These are phyloP conservation scores for Talinum fruticosum DNA, from an alignment of 148 eudicot species.

Conservation along the genomic window DNA sequence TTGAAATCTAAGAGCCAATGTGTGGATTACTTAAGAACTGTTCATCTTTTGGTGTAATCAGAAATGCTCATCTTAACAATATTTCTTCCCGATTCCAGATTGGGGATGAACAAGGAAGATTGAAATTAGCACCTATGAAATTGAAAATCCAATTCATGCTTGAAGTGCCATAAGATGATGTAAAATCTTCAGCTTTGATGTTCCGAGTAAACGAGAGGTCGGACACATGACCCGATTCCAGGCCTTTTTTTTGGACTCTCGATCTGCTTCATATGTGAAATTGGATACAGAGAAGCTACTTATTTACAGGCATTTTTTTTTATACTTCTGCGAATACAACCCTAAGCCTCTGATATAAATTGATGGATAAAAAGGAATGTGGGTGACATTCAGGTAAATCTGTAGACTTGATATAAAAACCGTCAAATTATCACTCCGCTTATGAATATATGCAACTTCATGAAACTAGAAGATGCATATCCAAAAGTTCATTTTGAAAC, in stretches of 20 bases:
- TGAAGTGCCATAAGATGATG: constrained; percentile 84
- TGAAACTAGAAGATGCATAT: no score
- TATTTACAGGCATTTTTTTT: no score
- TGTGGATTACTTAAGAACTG: not conserved
- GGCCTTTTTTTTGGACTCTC: no score
- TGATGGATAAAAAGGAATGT: not conserved
- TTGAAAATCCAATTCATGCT: constrained; percentile 89
- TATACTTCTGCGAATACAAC: no score
- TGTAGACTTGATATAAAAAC: no score
- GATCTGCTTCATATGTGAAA: not conserved
- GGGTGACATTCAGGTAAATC: not conserved
- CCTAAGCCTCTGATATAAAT: not conserved
- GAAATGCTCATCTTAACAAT: not conserved
- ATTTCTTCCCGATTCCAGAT: constrained; percentile 34
- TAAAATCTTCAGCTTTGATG: constrained; percentile 70
- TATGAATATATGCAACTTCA: no score
- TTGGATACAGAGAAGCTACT: not conserved
- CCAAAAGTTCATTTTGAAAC: no score
- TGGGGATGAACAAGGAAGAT: constrained; percentile 82
- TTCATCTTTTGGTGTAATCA: no score
- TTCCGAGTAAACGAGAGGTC: constrained; percentile 91
- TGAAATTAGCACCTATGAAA: constrained; percentile 83
- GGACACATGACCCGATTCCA: constrained; percentile 50
- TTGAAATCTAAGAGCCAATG: not conserved
- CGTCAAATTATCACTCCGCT: no score